Conservation (phyloP, 2,329 filamentous ascomycete species). For the Fusarium sp. region DNA sequence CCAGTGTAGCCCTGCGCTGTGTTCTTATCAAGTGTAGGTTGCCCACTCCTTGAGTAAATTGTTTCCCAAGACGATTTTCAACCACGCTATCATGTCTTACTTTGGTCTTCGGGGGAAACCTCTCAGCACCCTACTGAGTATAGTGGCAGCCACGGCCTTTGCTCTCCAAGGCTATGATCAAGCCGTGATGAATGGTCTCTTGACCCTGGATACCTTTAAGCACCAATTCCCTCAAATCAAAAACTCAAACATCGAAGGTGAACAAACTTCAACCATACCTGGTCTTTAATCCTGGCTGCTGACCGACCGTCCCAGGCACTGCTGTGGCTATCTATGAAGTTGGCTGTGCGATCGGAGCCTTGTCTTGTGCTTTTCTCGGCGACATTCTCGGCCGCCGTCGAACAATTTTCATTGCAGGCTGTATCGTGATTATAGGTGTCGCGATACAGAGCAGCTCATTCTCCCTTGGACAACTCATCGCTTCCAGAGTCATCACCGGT, state of each 20-base stretch:
- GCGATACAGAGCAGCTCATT: neutral
- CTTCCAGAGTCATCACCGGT: neutral
- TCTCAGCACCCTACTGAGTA: neutral
- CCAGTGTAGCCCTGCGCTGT: no score
- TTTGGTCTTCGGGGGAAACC: neutral
- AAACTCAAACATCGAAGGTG: neutral
- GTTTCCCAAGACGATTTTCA: rapidly evolving
- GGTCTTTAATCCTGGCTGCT: rapidly evolving
- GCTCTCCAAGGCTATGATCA: neutral
- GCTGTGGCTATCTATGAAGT: neutral
- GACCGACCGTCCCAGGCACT: neutral
- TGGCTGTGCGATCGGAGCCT: neutral
- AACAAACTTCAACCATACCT: neutral
- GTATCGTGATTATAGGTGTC: neutral
- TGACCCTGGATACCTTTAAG: neutral
- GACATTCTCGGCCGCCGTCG: neutral
- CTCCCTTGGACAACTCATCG: neutral
- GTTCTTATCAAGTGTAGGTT: rapidly evolving
- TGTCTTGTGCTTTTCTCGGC: neutral
- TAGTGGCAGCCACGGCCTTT: neutral
- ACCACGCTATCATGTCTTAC: neutral
- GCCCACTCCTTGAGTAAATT: neutral
- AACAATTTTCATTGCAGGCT: neutral
- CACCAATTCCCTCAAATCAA: neutral
- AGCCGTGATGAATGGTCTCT: neutral